Evolutionary conservation across 306 rosid genomes (phyloP).

Genomic region (Betula pendula): DNA sequence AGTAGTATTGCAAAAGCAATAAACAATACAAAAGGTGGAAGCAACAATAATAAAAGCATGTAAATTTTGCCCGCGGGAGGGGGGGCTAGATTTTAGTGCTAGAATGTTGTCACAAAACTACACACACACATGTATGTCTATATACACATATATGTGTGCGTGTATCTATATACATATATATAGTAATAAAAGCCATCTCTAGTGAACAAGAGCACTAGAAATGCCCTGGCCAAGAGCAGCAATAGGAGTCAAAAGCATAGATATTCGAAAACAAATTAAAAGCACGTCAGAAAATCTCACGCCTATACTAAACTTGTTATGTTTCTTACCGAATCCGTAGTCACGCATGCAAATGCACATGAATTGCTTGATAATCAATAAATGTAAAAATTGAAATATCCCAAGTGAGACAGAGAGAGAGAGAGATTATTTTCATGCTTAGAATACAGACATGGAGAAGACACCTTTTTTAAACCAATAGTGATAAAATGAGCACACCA

Average conservation of each 20-base stretch:
- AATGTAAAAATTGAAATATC: background rate
- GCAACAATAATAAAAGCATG: slow-evolving; percentile 12
- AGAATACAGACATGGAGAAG: background rate
- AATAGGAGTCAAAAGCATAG: too few species aligned
- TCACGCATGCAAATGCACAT: background rate
- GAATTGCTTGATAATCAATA: background rate
- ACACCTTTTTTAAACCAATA: background rate
- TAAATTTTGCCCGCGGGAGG: background rate
- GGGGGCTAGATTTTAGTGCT: too few species aligned
- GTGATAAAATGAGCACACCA: background rate
- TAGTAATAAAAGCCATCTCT: too few species aligned
- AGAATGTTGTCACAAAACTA: too few species aligned
- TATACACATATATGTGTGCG: too few species aligned
- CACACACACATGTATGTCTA: too few species aligned
- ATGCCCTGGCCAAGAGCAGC: too few species aligned
- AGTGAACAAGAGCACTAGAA: too few species aligned
- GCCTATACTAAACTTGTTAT: background rate
- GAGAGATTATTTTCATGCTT: background rate
- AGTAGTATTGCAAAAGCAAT: background rate
- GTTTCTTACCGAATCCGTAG: background rate
- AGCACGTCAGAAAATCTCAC: background rate
- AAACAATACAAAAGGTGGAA: background rate
- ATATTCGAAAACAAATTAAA: too few species aligned
- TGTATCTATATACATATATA: too few species aligned
- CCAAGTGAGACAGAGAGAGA: too few species aligned